Evolutionary conservation across 352 stramenopile genomes (phyloP).

Genomic region (Phytophthora vignae): DNA sequence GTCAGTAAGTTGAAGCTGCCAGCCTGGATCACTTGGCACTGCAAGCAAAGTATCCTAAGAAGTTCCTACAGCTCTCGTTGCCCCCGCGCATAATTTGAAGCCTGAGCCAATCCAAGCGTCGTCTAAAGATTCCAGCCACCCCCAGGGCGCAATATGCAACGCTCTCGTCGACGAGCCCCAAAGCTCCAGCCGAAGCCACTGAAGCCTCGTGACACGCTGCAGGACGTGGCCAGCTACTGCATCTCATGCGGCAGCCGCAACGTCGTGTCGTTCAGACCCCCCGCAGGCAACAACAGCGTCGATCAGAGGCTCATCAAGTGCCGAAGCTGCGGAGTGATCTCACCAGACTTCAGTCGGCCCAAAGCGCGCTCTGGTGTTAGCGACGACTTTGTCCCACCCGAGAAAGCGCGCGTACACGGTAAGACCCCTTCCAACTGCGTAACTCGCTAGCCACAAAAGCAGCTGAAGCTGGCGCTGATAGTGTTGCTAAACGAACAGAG

Average conservation of each 20-base stretch:
- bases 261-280: slow-evolving; percentile 33
- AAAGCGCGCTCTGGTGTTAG: slow-evolving; percentile 30
- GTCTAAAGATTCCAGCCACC: slow-evolving; percentile 12
- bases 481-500: slow-evolving; percentile 22
- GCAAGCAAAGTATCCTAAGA: too few species aligned
- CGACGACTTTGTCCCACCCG: slow-evolving; percentile 37
- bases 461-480: not conserved
- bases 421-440: not conserved
- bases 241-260: slow-evolving; percentile 62
- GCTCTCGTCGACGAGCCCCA: slow-evolving; percentile 17
- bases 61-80: too few species aligned
- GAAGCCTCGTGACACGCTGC: slow-evolving; percentile 16
- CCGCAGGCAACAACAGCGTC: not conserved
- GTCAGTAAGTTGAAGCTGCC: too few species aligned
- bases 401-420: slow-evolving; percentile 41
- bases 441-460: not conserved
- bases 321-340: slow-evolving; percentile 57
- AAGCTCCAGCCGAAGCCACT: slow-evolving; percentile 25
- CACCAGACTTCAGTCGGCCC: slow-evolving; percentile 51
- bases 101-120: slow-evolving; percentile 10
- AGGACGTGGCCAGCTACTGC: slow-evolving; percentile 51
- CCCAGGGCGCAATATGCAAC: slow-evolving; percentile 21
- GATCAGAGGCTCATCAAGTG: slow-evolving; percentile 48
- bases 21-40: too few species aligned
- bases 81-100: too few species aligned